Evolutionary conservation across 2,329 filamentous ascomycete species (phyloP).

Genomic region (Ceratocystis colombiana): DNA sequence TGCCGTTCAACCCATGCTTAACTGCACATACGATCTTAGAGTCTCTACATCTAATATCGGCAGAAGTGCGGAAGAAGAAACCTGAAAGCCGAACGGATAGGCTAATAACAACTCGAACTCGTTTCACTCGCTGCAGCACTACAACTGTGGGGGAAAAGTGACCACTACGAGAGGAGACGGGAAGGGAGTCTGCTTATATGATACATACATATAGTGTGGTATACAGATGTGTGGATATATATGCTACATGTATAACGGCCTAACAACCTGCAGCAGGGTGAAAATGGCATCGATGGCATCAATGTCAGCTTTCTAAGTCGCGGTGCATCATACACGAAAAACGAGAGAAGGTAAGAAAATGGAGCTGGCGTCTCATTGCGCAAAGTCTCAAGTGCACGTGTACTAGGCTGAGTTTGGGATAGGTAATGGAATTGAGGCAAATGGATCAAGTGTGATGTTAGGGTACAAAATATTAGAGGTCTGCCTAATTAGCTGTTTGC

Average conservation of each 20-base stretch:
- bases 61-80: too few species aligned
- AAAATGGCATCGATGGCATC: constrained; percentile 3
- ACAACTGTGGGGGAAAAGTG: too few species aligned
- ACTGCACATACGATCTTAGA: too few species aligned
- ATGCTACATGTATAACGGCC: constrained; percentile 18
- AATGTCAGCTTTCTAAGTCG: not conserved
- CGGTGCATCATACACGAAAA: not conserved
- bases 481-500: not conserved
- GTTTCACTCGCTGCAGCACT: too few species aligned
- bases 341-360: not conserved
- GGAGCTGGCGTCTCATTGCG: not conserved
- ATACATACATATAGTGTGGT: not conserved
- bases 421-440: not conserved
- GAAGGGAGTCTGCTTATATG: too few species aligned
- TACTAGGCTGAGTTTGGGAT: not conserved
- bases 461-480: not conserved
- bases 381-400: not conserved
- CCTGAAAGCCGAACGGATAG: too few species aligned
- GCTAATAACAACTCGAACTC: too few species aligned
- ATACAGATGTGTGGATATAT: not conserved
- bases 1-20: too few species aligned
- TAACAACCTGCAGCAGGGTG: constrained; percentile 6
- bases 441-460: not conserved
- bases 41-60: too few species aligned
- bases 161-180: too few species aligned